Evolutionary conservation across 768 basidiomycete genomes (phyloP).

Genomic region (Leccinum ochraceum): DNA sequence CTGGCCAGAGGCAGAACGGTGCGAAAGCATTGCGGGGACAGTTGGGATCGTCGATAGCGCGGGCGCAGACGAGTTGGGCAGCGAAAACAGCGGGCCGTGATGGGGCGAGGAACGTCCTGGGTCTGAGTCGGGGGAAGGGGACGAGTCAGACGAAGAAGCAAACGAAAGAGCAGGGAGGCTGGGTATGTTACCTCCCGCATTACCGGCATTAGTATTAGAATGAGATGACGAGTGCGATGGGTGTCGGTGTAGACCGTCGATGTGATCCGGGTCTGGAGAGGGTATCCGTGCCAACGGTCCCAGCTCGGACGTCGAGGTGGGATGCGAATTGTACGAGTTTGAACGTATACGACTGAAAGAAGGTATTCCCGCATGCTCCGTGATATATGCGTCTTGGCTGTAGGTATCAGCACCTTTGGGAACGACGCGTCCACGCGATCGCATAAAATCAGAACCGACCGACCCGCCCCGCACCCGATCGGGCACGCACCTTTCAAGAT

Average conservation of each 20-base stretch:
- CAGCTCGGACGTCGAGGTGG: constrained; percentile 48
- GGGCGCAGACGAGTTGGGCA: constrained; percentile 90
- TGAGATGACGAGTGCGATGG: constrained; percentile 53
- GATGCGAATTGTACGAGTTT: constrained; percentile 74
- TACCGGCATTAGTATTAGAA: constrained; percentile 21
- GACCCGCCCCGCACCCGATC: neutral
- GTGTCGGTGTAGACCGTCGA: constrained; percentile 82
- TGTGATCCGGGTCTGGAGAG: constrained; percentile 81
- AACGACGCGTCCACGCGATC: neutral
- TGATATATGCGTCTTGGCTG: constrained; percentile 58
- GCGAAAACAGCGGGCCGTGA: constrained; percentile 60
- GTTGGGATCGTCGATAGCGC: constrained; percentile 63
- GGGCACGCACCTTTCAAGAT: constrained; percentile 71
- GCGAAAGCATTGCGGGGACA: constrained; percentile 53
- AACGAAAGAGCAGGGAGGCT: constrained; percentile 62
- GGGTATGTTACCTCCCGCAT: constrained; percentile 30
- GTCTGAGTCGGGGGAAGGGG: constrained; percentile 39
- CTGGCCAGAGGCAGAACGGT: constrained; percentile 72
- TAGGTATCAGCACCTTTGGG: constrained; percentile 65
- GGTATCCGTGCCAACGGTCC: constrained; percentile 84
- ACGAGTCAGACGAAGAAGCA: constrained; percentile 40
- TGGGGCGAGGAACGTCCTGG: constrained; percentile 38
- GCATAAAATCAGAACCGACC: constrained; percentile 6
- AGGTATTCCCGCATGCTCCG: constrained; percentile 41
- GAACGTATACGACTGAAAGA: constrained; percentile 62